A percentile compares a stretch with the other conserved stretches of the same genome.
Conservation (phyloP, 208 protist species). For the Crithidia mellificae region DNA sequence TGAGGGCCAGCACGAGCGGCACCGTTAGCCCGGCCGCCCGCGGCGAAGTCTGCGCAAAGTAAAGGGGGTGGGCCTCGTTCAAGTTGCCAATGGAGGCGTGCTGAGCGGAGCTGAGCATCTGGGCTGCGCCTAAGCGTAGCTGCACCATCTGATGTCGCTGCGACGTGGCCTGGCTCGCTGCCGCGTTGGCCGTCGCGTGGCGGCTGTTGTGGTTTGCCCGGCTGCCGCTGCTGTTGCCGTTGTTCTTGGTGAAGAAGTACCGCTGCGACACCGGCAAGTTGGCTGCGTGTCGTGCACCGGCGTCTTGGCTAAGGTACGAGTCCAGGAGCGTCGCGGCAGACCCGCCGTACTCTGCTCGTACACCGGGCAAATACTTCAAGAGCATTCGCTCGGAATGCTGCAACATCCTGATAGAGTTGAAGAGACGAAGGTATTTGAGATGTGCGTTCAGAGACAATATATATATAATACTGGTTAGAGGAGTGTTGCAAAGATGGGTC, state of each 20-base stretch:
- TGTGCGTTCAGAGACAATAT: too few relatives aligned
- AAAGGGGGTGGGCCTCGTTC: conserved; percentile 87
- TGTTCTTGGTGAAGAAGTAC: conserved; percentile 66
- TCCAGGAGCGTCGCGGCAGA: conserved; percentile 66
- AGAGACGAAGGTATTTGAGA: too few relatives aligned
- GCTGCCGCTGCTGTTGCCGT: conserved; percentile 7
- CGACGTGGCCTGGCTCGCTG: conserved; percentile 13
- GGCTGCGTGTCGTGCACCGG: conserved; percentile 44
- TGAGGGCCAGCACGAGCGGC: conserved; percentile 67
- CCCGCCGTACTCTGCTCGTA: conserved; percentile 45
- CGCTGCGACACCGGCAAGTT: conserved; percentile 81
- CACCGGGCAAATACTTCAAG: conserved; percentile 70
- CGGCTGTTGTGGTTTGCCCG: neutral
- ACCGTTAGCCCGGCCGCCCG: conserved; percentile 72
- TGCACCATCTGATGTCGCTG: conserved; percentile 63
- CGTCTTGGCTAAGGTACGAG: conserved; percentile 50
- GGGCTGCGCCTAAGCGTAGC: conserved; percentile 76
- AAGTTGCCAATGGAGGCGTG: conserved; percentile 62
- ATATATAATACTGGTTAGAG: too few relatives aligned
- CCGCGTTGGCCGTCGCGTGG: neutral
- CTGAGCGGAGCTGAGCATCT: conserved; percentile 73
- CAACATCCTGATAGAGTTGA: too few relatives aligned
- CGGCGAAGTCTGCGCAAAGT: conserved; percentile 74
- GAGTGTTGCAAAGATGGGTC: too few relatives aligned
- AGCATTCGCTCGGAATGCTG: neutral